phyloP scores from a whole-genome alignment of 805 yeast genomes.

The Torulaspora microellipsoides region DNA sequence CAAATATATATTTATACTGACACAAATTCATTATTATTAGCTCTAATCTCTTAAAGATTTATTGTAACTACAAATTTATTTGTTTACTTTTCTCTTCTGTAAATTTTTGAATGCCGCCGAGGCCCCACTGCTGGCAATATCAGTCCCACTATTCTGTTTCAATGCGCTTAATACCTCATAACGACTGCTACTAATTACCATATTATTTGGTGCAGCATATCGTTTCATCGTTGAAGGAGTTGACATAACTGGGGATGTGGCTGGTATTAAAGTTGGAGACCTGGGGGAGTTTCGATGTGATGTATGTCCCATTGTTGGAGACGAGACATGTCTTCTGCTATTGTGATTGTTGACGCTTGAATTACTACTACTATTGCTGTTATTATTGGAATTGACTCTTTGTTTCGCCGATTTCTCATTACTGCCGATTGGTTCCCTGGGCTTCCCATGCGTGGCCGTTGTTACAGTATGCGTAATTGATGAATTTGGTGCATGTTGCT shows the following conservation, averaged over 20 bases:
- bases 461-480: constrained; percentile 3
- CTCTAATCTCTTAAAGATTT: background rate
- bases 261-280: constrained; percentile 4
- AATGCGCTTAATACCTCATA: constrained; percentile 31
- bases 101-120: constrained; percentile 33
- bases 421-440: background rate
- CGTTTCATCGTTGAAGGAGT: constrained; percentile 13
- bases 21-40: background rate
- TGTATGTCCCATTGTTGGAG: constrained; percentile 5
- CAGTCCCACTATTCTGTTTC: constrained; percentile 14
- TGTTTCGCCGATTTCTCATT: background rate
- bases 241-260: constrained; percentile 1
- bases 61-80: background rate
- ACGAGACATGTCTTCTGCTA: background rate
- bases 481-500: constrained; percentile 2
- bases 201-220: constrained; percentile 25
- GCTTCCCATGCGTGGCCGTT: background rate
- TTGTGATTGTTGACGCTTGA: background rate
- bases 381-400: background rate
- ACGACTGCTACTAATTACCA: constrained; percentile 34
- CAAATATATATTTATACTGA: background rate
- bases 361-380: background rate
- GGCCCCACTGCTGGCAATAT: constrained; percentile 33
- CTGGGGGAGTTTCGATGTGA: background rate
- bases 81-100: constrained; percentile 13